Base-by-base conservation (phyloP, 345 rosid genomes). In the Eucalyptus marginata region DNA sequence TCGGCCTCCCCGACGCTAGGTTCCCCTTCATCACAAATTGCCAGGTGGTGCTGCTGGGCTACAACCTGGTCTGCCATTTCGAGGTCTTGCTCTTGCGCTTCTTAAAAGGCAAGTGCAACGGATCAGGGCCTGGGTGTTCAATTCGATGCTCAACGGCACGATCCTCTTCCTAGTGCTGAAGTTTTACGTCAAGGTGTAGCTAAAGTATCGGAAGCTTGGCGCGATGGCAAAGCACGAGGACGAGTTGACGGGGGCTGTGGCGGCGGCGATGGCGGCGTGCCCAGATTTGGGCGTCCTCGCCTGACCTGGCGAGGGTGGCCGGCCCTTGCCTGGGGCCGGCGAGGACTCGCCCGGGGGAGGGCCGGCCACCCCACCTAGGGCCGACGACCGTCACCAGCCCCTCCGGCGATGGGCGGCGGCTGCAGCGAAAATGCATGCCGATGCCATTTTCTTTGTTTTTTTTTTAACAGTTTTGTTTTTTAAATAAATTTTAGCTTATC, bases 91-190 rank as follows among this genome's bases (percentile, higher is more conserved):
- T 93, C 87, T 91, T 96, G 16, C 99, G 96, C 90, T 85, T 97
- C 52, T 88, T 93, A 90, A 95, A 95, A 91, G 99, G 98, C 13
- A 98, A 99, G 46, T 97, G 99, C 88, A 96, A 97, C 54, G 99
- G 13, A 94, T 97, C 49, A 97, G 98, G 2, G 99, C 98, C 27
- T 97, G 99, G 98, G 80, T 90, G 49, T 93, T 96, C 88, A 97
- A 96, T 89, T 94, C 98, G 8, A 93, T 96, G 49, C 92, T 97
- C 2, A 96, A 96, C 46, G 93, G 93, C 29, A 95, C 93, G 7
- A 96, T 95, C 58, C 86, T 95, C 89, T 84, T 94, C 85, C 89
- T 94, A 44, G 92, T 94, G 90, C 88, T 97, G 91, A 95, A 96
- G 88, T 97, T 94, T 90, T 94, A 96, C 89, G 93, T 94, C 64